phyloP scores from a whole-genome alignment of 1,284 basidiomycete genomes.

The Porphyrellus sp. region DNA sequence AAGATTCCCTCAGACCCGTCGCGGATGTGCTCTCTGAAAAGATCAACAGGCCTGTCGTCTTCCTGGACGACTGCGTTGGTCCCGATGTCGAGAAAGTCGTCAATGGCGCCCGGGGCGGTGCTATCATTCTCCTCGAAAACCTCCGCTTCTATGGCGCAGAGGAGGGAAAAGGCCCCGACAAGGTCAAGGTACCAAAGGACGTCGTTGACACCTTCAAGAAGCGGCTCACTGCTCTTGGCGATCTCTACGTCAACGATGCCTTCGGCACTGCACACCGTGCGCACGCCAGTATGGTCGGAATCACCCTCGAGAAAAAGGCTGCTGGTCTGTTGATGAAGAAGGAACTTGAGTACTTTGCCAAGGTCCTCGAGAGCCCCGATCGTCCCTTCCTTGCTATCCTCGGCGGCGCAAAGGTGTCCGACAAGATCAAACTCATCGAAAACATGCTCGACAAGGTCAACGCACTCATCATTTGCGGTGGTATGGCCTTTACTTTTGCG shows the following conservation, averaged over 20 bases:
- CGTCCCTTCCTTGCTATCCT: conserved; percentile 97
- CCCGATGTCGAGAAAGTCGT: conserved; percentile 80
- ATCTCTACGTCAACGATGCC: conserved; percentile 98
- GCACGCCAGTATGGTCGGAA: conserved; percentile 98
- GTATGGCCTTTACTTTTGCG: conserved; percentile 99
- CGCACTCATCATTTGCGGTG: conserved; percentile 95
- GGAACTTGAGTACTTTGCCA: conserved; percentile 98
- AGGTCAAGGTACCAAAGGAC: conserved; percentile 68
- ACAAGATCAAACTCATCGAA: conserved; percentile 98
- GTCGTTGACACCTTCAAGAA: conserved; percentile 57
- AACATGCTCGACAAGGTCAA: conserved; percentile 99
- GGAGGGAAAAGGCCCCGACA: conserved; percentile 94
- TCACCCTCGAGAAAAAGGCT: conserved; percentile 90
- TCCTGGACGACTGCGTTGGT: conserved; percentile 87
- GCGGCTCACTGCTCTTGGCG: conserved; percentile 86
- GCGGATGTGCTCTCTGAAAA: conserved; percentile 55
- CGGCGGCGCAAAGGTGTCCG: conserved; percentile 97
- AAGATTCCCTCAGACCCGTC: conserved; percentile 92
- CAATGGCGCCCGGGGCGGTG: conserved; percentile 65
- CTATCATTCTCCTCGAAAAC: conserved; percentile 95
- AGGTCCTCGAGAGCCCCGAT: conserved; percentile 93
- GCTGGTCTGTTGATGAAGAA: conserved; percentile 98
- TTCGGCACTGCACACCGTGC: conserved; percentile 98
- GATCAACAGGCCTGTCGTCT: conserved; percentile 64
- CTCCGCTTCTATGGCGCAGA: conserved; percentile 98